Evolutionary conservation across 208 protist species (phyloP).

Genomic region (Angomonas deanei): DNA sequence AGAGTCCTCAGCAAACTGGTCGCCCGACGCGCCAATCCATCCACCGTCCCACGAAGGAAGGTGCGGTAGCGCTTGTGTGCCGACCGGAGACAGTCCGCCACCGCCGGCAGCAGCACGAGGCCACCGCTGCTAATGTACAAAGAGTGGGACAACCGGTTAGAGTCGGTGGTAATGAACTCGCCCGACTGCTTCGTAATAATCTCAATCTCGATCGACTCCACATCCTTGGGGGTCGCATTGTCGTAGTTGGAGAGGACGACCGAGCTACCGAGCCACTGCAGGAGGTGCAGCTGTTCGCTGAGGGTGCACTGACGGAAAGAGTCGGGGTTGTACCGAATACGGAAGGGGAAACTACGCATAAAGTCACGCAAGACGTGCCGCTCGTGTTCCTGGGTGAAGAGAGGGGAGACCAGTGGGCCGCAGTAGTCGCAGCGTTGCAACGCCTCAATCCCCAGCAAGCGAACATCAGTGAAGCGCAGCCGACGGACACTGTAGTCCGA

Average conservation of each 20-base stretch:
- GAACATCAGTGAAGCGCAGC: slow-evolving; percentile 66
- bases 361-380: slow-evolving; percentile 41
- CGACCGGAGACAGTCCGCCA: slow-evolving; percentile 20
- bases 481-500: slow-evolving; percentile 12
- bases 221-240: slow-evolving; percentile 2
- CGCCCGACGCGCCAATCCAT: slow-evolving; percentile 18
- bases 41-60: slow-evolving; percentile 19
- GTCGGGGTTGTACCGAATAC: slow-evolving; percentile 51
- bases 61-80: slow-evolving; percentile 14
- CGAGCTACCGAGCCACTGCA: slow-evolving; percentile 74
- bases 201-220: slow-evolving; percentile 54
- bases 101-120: slow-evolving; percentile 38
- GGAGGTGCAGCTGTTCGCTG: slow-evolving; percentile 40
- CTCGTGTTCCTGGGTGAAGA: slow-evolving; percentile 70
- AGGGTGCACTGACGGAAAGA: slow-evolving; percentile 32
- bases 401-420: slow-evolving; percentile 13
- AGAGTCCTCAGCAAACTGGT: slow-evolving; percentile 35
- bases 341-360: slow-evolving; percentile 42
- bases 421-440: slow-evolving; percentile 45
- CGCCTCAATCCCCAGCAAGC: slow-evolving; percentile 53
- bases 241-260: slow-evolving; percentile 60
- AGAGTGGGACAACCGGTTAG: slow-evolving; percentile 35
- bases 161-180: slow-evolving; percentile 27
- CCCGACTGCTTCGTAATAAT: slow-evolving; percentile 48
- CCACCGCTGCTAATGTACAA: slow-evolving; percentile 45